Conservation (phyloP, 164 flowering plant genomes). For the Akebia trifoliata region DNA sequence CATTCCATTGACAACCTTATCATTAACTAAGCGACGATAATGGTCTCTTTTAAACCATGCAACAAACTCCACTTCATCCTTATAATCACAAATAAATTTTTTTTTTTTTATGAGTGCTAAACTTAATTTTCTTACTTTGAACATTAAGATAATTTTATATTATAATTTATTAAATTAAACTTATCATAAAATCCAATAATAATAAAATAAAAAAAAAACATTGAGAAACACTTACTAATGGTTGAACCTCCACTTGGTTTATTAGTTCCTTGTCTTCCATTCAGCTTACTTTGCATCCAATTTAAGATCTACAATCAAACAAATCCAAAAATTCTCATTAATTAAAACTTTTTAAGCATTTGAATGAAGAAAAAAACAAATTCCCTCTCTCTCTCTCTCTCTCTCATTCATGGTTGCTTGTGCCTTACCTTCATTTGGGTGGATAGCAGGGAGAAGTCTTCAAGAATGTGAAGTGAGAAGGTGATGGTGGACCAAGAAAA, state of each 20-base stretch:
- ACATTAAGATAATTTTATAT: not conserved
- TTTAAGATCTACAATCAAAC: constrained; percentile 40
- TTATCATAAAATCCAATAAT: too few species aligned
- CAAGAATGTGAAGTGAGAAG: not conserved
- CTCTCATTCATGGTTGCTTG: too few species aligned
- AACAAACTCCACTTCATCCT: not conserved
- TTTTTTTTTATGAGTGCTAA: too few species aligned
- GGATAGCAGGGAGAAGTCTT: not conserved
- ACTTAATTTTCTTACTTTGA: too few species aligned
- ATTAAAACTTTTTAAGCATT: not conserved
- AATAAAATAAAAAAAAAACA: not conserved
- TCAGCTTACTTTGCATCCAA: constrained; percentile 63
- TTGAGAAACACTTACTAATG: constrained; percentile 18
- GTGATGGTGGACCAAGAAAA: constrained; percentile 6
- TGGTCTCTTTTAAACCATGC: not conserved
- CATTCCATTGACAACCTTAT: too few species aligned
- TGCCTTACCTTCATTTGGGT: constrained; percentile 27
- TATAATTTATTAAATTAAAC: not conserved
- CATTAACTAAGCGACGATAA: too few species aligned
- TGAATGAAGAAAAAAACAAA: not conserved
- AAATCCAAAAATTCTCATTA: not conserved
- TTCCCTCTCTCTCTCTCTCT: not conserved
- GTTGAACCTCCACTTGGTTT: constrained; percentile 17
- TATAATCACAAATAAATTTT: too few species aligned
- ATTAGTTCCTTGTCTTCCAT: constrained; percentile 27